Evolutionary conservation across 768 basidiomycete species (phyloP), one percentile per base, ranked within the genome.

Genomic region (Rhodocollybia butyracea): DNA sequence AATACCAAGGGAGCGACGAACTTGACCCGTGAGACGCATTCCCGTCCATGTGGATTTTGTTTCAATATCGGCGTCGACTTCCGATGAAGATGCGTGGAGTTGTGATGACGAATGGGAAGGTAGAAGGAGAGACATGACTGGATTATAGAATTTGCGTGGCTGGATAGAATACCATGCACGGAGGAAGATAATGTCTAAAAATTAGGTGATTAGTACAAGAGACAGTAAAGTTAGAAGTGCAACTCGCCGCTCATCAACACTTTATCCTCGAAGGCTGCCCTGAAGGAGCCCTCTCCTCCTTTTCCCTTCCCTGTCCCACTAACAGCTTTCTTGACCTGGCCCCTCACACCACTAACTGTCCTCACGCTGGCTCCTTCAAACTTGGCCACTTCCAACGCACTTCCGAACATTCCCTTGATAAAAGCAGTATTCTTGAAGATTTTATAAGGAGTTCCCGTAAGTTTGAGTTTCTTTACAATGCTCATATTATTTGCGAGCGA

Each of bases 401-500:
- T 86, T 52, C 73, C 86, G 76, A 99, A 99, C 97, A 99, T 99
- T 64, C 97, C 93, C 76, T 88, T 93, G 62, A 99, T 76, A 70
- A 98, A 99, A 2, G 94, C 97, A 12, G 97, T 99, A 71, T 99
- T 99, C 76, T 98, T 98, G 81, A 89, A 99, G 57, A 98, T 94
- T 79, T 98, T 98, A 75, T 87, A 93, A 24, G 96, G 97, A 30
- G 86, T 81, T 29, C 97, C 97, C 1, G 94, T 98, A 57, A 99
- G 75, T 77, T 98, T 99, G 61, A 99, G 71, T 74, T 98, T 99
- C 79, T 99, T 99, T 60, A 98, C 95, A 56, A 99, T 98, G n/a
- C n/a, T n/a, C n/a, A n/a, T n/a, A n/a, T n/a, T n/a, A n/a, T n/a
- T n/a, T n/a, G n/a, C n/a, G n/a, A 77, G 91, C 92, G 54, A 87